Percentiles rank a stretch among this genome's conserved stretches.
Evolutionary conservation across 208 protist species (phyloP).

Genomic region (Leishmania lainsoni): DNA sequence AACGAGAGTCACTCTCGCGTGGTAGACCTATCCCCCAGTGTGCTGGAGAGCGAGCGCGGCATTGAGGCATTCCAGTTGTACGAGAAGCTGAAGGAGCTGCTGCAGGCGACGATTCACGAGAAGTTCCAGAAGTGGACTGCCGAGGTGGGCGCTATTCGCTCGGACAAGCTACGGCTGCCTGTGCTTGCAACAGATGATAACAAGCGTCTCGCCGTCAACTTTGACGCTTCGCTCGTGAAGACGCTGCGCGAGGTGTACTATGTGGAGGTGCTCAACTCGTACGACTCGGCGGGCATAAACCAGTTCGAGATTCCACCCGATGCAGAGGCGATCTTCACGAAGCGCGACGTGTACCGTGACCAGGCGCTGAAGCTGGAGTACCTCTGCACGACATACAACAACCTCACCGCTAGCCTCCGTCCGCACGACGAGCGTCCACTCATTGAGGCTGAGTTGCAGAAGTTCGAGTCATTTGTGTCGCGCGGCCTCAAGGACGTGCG

Average conservation of each 20-base stretch:
- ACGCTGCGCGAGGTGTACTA: conserved; percentile 97
- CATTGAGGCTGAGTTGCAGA: conserved; percentile 84
- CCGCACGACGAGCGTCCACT: conserved; percentile 93
- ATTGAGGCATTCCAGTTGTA: conserved; percentile 84
- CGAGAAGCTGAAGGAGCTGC: conserved; percentile 63
- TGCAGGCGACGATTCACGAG: conserved; percentile 77
- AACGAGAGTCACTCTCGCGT: conserved; percentile 89
- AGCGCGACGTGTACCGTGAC: conserved; percentile 90
- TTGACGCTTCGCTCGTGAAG: conserved; percentile 95
- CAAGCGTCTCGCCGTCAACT: conserved; percentile 92
- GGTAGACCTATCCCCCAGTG: conserved; percentile 57
- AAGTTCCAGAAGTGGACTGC: conserved; percentile 91
- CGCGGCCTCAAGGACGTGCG: conserved; percentile 75
- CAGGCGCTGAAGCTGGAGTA: conserved; percentile 94
- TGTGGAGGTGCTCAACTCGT: conserved; percentile 93
- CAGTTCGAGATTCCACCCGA: conserved; percentile 86
- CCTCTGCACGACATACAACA: conserved; percentile 94
- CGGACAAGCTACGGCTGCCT: conserved; percentile 95
- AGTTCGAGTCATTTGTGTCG: conserved; percentile 84
- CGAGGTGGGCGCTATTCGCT: conserved; percentile 86
- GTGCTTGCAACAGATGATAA: conserved; percentile 80
- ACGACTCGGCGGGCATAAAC: conserved; percentile 51
- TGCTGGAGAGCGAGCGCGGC: conserved; percentile 88
- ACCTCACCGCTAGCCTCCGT: conserved; percentile 87
- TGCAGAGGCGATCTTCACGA: conserved; percentile 88